Evolutionary conservation across 2,329 filamentous ascomycete genomes (phyloP), one percentile per base, ranked within the genome.

Genomic region (Tolypocladium inflatum): DNA sequence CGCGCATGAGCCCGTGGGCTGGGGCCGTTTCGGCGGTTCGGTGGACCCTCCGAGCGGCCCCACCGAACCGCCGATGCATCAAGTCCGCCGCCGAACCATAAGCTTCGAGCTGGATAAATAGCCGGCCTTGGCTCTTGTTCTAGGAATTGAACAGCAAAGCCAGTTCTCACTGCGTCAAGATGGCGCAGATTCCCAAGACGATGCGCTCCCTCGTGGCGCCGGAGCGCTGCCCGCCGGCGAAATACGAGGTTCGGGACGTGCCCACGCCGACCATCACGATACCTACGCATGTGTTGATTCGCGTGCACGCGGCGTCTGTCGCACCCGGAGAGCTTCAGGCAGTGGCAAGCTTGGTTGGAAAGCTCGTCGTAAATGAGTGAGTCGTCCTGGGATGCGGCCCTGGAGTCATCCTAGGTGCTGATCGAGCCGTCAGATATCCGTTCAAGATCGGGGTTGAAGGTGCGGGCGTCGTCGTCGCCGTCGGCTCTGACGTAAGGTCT

Each of bases 121-220:
- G 19, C 48, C 48, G 30, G 19, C 19, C 15, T 19, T 21, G 30
- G 9, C 30, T 21, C 30, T 37, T 26, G 3, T 2, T n/a, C 30
- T 15, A 30, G 19, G 2, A 21, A 8, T 1, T n/a, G 1, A 13
- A 2, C 30, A 4, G 19, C 19, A n/a, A n/a, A 1, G 15, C 4
- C 11, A 7, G 17, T 51, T 35, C 17, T 37, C 48, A 21, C 8
- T 15, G 15, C 2, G 50, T 42, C 53, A 63, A 51, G 17, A 74
- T 73, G 71, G 48, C 63, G 2, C 56, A 63, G 19, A 42, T 75
- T 53, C 70, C 73, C n/a, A 48, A 61, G 6, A 76, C 70, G 1
- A 79, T 77, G 74, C 74, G 76, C 59, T 71, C 75, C 7, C 71
- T 80, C 42, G 71, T 75, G 17, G 74, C 75, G 35, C 72, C 68